phyloP scores from a whole-genome alignment of 495 filamentous ascomycete genomes.

The Halenospora varia region DNA sequence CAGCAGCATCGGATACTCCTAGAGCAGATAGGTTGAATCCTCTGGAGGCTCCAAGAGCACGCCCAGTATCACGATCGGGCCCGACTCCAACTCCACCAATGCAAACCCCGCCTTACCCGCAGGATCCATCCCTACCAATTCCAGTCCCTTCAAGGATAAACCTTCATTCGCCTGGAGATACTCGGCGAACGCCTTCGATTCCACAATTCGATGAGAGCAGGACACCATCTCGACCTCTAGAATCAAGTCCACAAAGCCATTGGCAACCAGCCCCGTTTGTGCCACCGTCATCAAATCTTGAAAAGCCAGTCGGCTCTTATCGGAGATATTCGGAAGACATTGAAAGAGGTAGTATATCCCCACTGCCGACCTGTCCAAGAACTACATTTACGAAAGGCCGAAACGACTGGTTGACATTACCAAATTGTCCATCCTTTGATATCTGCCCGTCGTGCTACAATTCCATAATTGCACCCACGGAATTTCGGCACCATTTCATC shows the following conservation, averaged over 20 bases:
- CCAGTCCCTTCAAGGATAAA: conserved; percentile 16
- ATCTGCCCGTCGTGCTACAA: conserved; percentile 61
- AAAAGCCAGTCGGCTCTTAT: conserved; percentile 22
- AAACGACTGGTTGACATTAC: conserved; percentile 65
- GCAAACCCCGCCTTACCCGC: conserved; percentile 6
- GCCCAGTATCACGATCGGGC: conserved; percentile 13
- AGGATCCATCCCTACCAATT: conserved; percentile 10
- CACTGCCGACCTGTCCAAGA: conserved; percentile 52
- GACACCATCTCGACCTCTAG: neutral
- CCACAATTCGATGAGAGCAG: conserved; percentile 16
- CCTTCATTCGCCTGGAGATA: conserved; percentile 15
- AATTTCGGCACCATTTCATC: conserved; percentile 49
- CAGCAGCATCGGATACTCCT: conserved; percentile 9
- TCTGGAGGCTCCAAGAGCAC: conserved; percentile 5
- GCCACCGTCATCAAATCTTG: conserved; percentile 14
- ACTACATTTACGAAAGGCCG: conserved; percentile 41
- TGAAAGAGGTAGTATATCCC: conserved; percentile 18
- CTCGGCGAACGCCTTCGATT: conserved; percentile 3
- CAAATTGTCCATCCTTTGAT: conserved; percentile 48
- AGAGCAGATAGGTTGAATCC: conserved; percentile 16
- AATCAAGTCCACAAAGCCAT: conserved; percentile 5
- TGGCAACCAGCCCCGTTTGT: conserved; percentile 27
- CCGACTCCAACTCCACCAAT: conserved; percentile 3
- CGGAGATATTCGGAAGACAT: conserved; percentile 26
- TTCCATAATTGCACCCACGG: conserved; percentile 47